Percentiles rank a stretch among this genome's conserved stretches.
Evolutionary conservation across 73 alveolate species (phyloP).

Genomic region (Symbiodinium pilosum): DNA sequence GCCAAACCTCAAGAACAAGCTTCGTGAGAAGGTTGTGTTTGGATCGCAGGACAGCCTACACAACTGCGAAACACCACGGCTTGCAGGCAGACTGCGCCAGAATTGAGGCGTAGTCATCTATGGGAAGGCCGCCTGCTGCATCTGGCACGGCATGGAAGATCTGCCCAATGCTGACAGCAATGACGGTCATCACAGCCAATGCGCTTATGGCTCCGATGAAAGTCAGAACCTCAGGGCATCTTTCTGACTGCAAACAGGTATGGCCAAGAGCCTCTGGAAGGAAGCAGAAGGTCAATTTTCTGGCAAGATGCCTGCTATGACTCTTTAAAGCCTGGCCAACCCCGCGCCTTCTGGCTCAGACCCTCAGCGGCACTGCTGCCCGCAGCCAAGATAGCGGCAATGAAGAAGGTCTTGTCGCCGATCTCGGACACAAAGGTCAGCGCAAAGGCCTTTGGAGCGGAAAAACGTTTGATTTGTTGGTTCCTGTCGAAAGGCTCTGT

Average conservation of each 20-base stretch:
- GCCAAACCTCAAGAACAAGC: constrained; percentile 37
- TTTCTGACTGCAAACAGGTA: too few relatives aligned
- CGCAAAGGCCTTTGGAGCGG: constrained; percentile 46
- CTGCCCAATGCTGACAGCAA: constrained; percentile 91
- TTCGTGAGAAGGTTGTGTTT: neutral
- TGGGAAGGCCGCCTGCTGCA: constrained; percentile 73
- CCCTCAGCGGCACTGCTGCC: constrained; percentile 63
- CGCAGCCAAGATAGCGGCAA: constrained; percentile 91
- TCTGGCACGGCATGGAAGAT: constrained; percentile 91
- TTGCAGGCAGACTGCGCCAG: neutral
- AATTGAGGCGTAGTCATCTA: constrained; percentile 90
- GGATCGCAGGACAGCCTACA: neutral
- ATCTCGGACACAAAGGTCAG: constrained; percentile 93
- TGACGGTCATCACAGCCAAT: constrained; percentile 88
- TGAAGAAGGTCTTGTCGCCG: constrained; percentile 94
- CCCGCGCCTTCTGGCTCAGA: constrained; percentile 54
- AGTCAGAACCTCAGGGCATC: constrained; percentile 60
- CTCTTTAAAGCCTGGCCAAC: neutral
- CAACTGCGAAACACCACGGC: too few relatives aligned
- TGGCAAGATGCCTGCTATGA: too few relatives aligned
- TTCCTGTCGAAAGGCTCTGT: too few relatives aligned
- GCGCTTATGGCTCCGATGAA: constrained; percentile 81
- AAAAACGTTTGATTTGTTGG: too few relatives aligned
- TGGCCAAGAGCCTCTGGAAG: too few relatives aligned
- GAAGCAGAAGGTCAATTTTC: too few relatives aligned